phyloP scores from a whole-genome alignment of 805 yeast genomes.

The Saccharomycopsis sp. region DNA sequence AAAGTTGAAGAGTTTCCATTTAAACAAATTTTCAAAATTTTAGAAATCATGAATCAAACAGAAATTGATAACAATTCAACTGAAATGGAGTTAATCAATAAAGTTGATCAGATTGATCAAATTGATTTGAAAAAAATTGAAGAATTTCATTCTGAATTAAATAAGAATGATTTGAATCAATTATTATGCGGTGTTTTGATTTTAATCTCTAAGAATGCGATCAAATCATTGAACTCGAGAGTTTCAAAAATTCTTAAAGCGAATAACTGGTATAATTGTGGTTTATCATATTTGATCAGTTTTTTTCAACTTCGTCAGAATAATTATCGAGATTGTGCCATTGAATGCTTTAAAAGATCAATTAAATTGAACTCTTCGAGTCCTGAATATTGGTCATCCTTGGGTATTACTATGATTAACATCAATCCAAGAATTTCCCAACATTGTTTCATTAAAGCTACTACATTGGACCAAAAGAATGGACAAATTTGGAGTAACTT shows the following conservation, averaged over 20 bases:
- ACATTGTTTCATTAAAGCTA: constrained; percentile 84
- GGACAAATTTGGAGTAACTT: constrained; percentile 70
- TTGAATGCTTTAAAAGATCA: constrained; percentile 51
- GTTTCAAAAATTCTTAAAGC: constrained; percentile 42
- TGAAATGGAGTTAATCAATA: constrained; percentile 19
- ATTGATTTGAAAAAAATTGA: background rate
- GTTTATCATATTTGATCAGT: constrained; percentile 48
- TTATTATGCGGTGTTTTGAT: constrained; percentile 27
- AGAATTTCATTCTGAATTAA: background rate
- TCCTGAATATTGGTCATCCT: constrained; percentile 66
- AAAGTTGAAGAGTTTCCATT: constrained; percentile 41
- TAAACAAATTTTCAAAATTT: constrained; percentile 25
- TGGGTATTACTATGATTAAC: constrained; percentile 66
- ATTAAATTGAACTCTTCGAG: constrained; percentile 63
- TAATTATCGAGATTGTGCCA: constrained; percentile 38
- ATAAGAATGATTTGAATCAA: background rate
- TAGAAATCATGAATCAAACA: background rate
- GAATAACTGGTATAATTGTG: constrained; percentile 57
- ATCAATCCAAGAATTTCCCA: constrained; percentile 68
- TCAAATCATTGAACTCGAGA: constrained; percentile 22
- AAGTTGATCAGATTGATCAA: constrained; percentile 17
- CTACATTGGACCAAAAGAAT: constrained; percentile 57
- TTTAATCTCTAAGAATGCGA: constrained; percentile 37
- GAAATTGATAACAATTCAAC: background rate
- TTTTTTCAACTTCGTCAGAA: constrained; percentile 22